A percentile compares a stretch with the other conserved stretches of the same genome.
These are phyloP conservation scores for Colletotrichum acutatum DNA, from an alignment of 2,329 filamentous ascomycete genomes.

Conservation along the genomic window DNA sequence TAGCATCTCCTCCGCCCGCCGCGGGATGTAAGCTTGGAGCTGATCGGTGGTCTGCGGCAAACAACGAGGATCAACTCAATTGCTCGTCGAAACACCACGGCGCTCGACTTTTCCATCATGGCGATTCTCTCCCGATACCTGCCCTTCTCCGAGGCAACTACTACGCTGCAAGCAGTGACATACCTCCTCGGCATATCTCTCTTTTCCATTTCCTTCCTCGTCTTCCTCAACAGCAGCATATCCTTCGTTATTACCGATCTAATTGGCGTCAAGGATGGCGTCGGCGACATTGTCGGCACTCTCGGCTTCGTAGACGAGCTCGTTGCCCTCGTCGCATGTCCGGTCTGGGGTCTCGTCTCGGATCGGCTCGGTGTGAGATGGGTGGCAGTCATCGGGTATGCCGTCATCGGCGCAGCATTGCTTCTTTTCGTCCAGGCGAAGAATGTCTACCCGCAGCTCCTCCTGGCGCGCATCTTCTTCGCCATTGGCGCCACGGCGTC, in stretches of 20 bases:
- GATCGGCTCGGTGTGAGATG: slow-evolving; percentile 81
- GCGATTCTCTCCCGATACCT: slow-evolving; percentile 56
- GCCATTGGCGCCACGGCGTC: slow-evolving; percentile 91
- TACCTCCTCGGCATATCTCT: slow-evolving; percentile 86
- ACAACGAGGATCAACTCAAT: slow-evolving; percentile 23
- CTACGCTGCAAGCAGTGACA: slow-evolving; percentile 71
- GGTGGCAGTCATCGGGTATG: slow-evolving; percentile 82
- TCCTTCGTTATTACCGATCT: slow-evolving; percentile 88
- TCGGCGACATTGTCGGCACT: slow-evolving; percentile 85
- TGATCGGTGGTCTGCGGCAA: slow-evolving; percentile 27
- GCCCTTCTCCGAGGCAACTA: slow-evolving; percentile 71
- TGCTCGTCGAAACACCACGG: slow-evolving; percentile 18
- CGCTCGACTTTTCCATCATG: slow-evolving; percentile 13
- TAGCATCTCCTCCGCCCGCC: not conserved
- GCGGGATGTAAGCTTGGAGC: slow-evolving; percentile 31
- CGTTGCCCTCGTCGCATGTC: slow-evolving; percentile 83
- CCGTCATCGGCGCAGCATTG: slow-evolving; percentile 81
- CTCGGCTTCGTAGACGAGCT: slow-evolving; percentile 88
- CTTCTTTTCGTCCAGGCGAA: slow-evolving; percentile 85
- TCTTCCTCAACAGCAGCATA: slow-evolving; percentile 87
- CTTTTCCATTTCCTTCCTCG: slow-evolving; percentile 89
- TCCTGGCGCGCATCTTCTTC: slow-evolving; percentile 87
- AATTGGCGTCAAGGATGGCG: slow-evolving; percentile 76
- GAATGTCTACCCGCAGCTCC: slow-evolving; percentile 88
- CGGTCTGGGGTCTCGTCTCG: slow-evolving; percentile 81